These are phyloP conservation scores for Deinandra increscens DNA, from an alignment of 129 eudicot species.

Conservation along the genomic window DNA sequence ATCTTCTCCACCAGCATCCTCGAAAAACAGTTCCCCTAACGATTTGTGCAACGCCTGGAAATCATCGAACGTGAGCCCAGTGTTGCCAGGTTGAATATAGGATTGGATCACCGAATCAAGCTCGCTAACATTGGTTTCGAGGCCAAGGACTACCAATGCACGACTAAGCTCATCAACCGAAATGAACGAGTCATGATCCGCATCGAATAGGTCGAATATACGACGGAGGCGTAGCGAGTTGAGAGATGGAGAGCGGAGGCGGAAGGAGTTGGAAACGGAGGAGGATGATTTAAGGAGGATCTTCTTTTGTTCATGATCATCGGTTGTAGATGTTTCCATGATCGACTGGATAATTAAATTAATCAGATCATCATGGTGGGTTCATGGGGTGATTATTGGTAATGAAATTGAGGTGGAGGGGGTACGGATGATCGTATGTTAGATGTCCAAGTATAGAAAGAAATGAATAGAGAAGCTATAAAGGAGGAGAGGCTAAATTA, in stretches of 20 bases:
- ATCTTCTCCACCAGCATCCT: constrained; percentile 23
- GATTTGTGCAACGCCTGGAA: constrained; percentile 66
- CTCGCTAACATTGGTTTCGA: constrained; percentile 49
- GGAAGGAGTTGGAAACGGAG: constrained; percentile 32
- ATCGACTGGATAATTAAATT: background rate
- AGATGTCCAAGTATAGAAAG: constrained; percentile 24
- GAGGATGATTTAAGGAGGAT: constrained; percentile 28
- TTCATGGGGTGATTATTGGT: background rate
- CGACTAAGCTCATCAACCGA: constrained; percentile 63
- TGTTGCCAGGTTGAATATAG: constrained; percentile 52
- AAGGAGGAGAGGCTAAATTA: constrained; percentile 19
- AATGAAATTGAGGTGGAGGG: constrained; percentile 6
- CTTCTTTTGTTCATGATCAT: constrained; percentile 1
- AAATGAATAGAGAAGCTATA: constrained; percentile 26
- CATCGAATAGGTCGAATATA: constrained; percentile 71
- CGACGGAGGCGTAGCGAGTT: constrained; percentile 75
- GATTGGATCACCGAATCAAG: constrained; percentile 45
- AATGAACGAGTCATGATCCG: constrained; percentile 54
- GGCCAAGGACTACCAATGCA: constrained; percentile 57
- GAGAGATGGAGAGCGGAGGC: constrained; percentile 69
- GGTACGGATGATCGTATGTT: constrained; percentile 15
- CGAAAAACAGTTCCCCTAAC: constrained; percentile 49
- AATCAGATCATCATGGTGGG: background rate
- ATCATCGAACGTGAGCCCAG: constrained; percentile 59
- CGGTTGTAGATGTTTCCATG: constrained; percentile 24